These are phyloP conservation scores for Penicillium sp. DNA, from an alignment of 2,329 filamentous ascomycete genomes.

Conservation along the genomic window DNA sequence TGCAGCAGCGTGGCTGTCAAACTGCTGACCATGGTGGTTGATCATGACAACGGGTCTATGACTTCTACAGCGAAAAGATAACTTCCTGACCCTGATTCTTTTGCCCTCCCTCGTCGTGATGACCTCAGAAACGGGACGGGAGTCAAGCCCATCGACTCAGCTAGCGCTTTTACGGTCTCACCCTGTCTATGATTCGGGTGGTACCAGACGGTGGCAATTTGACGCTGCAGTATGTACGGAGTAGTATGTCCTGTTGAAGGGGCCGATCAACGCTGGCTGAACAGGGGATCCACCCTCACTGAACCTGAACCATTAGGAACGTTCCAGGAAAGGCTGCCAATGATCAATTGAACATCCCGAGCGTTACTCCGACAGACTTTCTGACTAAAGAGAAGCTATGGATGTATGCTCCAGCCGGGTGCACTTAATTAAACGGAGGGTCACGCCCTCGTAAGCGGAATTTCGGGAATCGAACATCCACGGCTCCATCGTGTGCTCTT, in stretches of 20 bases:
- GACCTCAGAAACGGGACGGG: conserved; percentile 14
- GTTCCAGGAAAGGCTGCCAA: conserved; percentile 8
- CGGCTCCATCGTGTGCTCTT: not conserved
- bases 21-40: conserved; percentile 19
- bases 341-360: conserved; percentile 3
- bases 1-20: conserved; percentile 20
- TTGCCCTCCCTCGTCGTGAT: conserved; percentile 11
- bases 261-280: conserved; percentile 3
- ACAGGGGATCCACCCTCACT: conserved; percentile 7
- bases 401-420: not conserved
- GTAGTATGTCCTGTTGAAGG: conserved; percentile 2
- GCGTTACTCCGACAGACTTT: not conserved
- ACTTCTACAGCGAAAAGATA: not conserved
- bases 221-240: conserved; percentile 17
- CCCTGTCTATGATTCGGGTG: conserved; percentile 22
- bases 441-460: conserved; percentile 1
- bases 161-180: conserved; percentile 16
- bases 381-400: not conserved
- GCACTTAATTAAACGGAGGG: not conserved
- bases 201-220: conserved; percentile 24
- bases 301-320: not conserved
- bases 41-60: not conserved
- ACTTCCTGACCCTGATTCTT: not conserved
- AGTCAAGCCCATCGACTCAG: conserved; percentile 8
- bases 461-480: conserved; percentile 3